These are phyloP conservation scores for Zelopaecilomyces penicillatus DNA, from an alignment of 2,329 filamentous ascomycete genomes.

Conservation along the genomic window DNA sequence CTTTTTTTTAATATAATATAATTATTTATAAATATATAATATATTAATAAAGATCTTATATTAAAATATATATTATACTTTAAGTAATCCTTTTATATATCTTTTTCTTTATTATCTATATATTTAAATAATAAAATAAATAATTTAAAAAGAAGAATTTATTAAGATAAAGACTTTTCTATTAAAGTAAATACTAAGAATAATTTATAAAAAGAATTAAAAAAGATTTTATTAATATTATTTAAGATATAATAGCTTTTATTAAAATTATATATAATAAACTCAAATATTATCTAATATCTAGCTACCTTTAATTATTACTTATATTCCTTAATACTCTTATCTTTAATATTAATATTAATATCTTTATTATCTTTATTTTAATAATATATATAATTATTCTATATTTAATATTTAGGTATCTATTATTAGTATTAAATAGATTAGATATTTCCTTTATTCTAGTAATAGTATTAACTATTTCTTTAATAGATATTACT, in stretches of 20 bases:
- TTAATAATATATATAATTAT: neutral
- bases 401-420: neutral
- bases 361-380: too few species aligned
- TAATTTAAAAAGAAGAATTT: neutral
- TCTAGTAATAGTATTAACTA: too few species aligned
- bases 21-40: slow-evolving; percentile 1
- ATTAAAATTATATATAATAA: slow-evolving; percentile 1
- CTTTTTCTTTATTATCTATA: neutral
- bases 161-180: neutral
- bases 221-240: neutral
- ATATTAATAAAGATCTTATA: neutral
- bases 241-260: neutral
- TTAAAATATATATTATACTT: slow-evolving; percentile 1
- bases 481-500: too few species aligned
- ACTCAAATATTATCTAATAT: neutral
- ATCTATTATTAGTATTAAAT: too few species aligned
- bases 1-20: neutral
- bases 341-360: too few species aligned
- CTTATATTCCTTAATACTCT: too few species aligned
- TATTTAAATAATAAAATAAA: slow-evolving; percentile 1
- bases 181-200: neutral
- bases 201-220: neutral
- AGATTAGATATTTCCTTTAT: too few species aligned
- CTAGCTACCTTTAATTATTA: neutral
- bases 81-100: neutral